Evolutionary conservation across 805 yeast species (phyloP), one percentile per base, ranked within the genome.

Genomic region (Candida sonorensis): DNA sequence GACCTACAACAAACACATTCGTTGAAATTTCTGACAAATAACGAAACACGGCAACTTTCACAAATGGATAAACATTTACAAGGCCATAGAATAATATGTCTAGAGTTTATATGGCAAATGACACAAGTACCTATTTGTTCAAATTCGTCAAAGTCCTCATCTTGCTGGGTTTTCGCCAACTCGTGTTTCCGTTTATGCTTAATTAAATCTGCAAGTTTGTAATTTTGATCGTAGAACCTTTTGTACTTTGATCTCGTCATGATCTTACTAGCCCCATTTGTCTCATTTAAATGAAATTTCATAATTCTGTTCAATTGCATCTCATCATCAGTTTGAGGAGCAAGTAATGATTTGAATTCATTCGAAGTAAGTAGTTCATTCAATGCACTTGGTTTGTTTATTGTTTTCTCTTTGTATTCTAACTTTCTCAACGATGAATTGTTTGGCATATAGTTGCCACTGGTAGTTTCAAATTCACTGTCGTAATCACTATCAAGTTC

Each of bases 31-130:
- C 87, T 69, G 21, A 78, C 60, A 7, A 84, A 85, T 32, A 88
- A 64, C 12, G 81, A 72, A 9, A 77, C 62, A 12, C 97, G 67
- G 50, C 97, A 88, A 17, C 72, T 69, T 42, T 87, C 95, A 55
- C 97, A 88, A 5, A 88, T 64, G 0, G 95, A 87, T 35, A 88
- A 73, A 55, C 97, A 88, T 45, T 76, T 73, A 52, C 97, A 88
- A 0, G 97, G 97, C 97, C 97, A 88, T 3, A 90, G 62, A 7
- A 88, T 77, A 26, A 88, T 72, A 36, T 80, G 82, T 42, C 96
- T 66, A 5, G 76, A 71, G 36, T 80, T 75, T 5, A 69, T 66
- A 44, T 81, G 90, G 53, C 97, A 88, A 3, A 88, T 79, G 6
- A 84, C 94, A 57, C 97, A 87, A 5, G 64, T 62, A 5, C 63